Conservation (phyloP, 2,329 filamentous ascomycete species). For the Tothia fuscella region DNA sequence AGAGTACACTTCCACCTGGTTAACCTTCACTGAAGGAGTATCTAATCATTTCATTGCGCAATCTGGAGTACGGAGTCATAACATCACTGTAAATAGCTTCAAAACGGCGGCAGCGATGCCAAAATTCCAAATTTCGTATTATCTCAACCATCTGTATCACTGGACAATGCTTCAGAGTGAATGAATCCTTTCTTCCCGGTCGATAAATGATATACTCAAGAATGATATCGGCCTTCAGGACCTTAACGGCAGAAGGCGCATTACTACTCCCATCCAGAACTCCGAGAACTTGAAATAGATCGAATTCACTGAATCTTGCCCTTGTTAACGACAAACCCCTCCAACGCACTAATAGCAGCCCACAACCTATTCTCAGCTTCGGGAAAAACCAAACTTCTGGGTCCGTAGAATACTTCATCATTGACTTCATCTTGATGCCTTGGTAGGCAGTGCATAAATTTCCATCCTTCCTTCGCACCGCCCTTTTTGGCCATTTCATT, state of each 20-base stretch:
- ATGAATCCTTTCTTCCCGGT: no score
- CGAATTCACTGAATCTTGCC: constrained; percentile 48
- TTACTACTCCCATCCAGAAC: not conserved
- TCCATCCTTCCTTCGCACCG: constrained; percentile 80
- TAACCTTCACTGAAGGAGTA: no score
- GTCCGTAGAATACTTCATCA: constrained; percentile 88
- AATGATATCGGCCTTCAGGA: not conserved
- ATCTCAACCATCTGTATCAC: no score
- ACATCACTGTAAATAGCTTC: no score
- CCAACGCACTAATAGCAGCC: constrained; percentile 69
- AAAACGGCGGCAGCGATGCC: no score
- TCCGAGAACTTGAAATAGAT: not conserved
- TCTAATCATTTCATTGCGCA: no score
- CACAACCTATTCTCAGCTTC: constrained; percentile 93
- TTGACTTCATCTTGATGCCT: constrained; percentile 85
- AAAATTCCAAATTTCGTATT: no score
- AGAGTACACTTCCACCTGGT: constrained; percentile 84
- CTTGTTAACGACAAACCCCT: constrained; percentile 90
- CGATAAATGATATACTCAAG: no score
- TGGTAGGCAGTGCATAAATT: constrained; percentile 97
- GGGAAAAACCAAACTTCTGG: constrained; percentile 74
- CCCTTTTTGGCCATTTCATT: constrained; percentile 70
- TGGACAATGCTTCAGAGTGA: no score
- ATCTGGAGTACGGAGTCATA: no score
- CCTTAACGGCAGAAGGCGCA: not conserved